Evolutionary conservation across 1,284 basidiomycete genomes (phyloP).

Genomic region (Heterobasidion irregulare): DNA sequence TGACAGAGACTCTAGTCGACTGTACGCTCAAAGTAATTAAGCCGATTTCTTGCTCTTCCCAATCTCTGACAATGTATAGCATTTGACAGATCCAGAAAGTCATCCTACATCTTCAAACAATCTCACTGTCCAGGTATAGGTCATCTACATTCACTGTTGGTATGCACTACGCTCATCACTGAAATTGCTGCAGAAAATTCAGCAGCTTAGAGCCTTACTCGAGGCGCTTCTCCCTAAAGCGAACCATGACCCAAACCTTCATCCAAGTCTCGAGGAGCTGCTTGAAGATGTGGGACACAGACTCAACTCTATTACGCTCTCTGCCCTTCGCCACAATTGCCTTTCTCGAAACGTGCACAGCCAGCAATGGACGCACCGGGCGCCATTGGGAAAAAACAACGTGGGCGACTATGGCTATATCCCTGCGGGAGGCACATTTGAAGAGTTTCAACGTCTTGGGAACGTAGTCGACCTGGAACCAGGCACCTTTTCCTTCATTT

Average conservation of each 20-base stretch:
- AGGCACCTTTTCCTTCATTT: constrained; percentile 8
- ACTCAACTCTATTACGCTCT: constrained; percentile 18
- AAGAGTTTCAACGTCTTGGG: constrained; percentile 28
- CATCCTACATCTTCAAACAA: no score
- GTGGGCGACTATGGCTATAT: constrained; percentile 40
- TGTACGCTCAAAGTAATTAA: constrained; percentile 26
- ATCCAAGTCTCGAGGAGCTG: constrained; percentile 19
- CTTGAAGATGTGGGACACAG: constrained; percentile 15
- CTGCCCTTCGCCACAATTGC: constrained; percentile 28
- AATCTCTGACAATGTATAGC: no score
- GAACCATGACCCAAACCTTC: constrained; percentile 20
- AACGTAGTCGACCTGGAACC: constrained; percentile 26
- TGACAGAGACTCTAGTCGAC: constrained; percentile 32
- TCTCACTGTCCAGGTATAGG: no score
- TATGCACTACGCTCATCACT: not conserved
- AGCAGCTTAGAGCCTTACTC: constrained; percentile 23
- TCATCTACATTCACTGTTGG: not conserved
- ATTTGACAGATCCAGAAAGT: no score
- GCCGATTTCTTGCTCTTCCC: no score
- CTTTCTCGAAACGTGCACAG: constrained; percentile 27
- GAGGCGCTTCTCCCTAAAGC: constrained; percentile 29
- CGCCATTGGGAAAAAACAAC: constrained; percentile 29
- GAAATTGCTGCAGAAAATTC: constrained; percentile 14
- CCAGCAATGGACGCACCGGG: constrained; percentile 31
- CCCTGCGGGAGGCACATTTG: constrained; percentile 17